phyloP scores from a whole-genome alignment of 352 stramenopile species.

The Phytophthora sp. region DNA sequence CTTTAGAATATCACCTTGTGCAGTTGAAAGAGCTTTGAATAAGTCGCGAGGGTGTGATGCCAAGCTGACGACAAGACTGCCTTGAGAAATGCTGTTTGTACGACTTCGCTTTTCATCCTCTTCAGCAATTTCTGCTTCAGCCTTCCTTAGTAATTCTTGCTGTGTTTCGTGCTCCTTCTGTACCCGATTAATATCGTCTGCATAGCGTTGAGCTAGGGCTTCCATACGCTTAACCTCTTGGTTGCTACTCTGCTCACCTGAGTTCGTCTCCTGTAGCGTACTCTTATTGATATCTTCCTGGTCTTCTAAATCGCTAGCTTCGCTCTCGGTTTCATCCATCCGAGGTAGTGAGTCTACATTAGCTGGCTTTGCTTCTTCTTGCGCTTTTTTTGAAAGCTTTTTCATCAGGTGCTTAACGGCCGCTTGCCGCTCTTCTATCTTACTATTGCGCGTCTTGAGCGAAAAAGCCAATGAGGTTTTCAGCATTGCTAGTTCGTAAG shows the following conservation, averaged over 20 bases:
- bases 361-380: slow-evolving; percentile 7
- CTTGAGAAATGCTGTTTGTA: slow-evolving; percentile 63
- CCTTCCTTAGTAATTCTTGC: slow-evolving; percentile 44
- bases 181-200: slow-evolving; percentile 57
- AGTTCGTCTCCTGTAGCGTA: not conserved
- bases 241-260: slow-evolving; percentile 1
- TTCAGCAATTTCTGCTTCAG: slow-evolving; percentile 42
- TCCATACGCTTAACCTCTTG: slow-evolving; percentile 57
- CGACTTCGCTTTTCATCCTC: slow-evolving; percentile 55
- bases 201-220: slow-evolving; percentile 51
- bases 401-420: slow-evolving; percentile 54
- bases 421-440: slow-evolving; percentile 67
- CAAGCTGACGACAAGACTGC: slow-evolving; percentile 58
- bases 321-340: slow-evolving; percentile 7
- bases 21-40: slow-evolving; percentile 60
- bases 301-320: slow-evolving; percentile 8
- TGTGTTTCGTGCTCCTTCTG: slow-evolving; percentile 61
- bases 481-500: slow-evolving; percentile 45
- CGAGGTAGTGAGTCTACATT: not conserved
- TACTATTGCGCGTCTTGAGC: slow-evolving; percentile 48
- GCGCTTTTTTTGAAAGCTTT: slow-evolving; percentile 27
- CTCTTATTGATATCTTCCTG: not conserved
- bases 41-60: slow-evolving; percentile 64
- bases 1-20: slow-evolving; percentile 50
- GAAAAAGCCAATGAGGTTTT: slow-evolving; percentile 53